phyloP scores from a whole-genome alignment of 2,329 filamentous ascomycete species.

The Ambrosiella cleistominuta region DNA sequence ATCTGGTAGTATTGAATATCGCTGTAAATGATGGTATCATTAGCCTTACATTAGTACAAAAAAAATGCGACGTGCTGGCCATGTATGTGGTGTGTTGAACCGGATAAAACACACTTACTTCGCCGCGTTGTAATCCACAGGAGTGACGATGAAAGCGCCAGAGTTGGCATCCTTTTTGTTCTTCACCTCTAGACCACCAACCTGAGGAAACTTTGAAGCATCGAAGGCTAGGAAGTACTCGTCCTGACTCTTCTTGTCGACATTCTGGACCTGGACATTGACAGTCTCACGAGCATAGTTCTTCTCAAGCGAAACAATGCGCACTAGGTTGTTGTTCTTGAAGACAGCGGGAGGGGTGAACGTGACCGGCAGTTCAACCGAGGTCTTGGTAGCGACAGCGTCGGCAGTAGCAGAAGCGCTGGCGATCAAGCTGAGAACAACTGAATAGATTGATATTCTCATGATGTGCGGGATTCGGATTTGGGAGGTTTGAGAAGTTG shows the following conservation, averaged over 20 bases:
- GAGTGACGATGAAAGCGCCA: slow-evolving; percentile 43
- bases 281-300: slow-evolving; percentile 76
- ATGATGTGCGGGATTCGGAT: slow-evolving; percentile 16
- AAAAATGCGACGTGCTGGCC: background rate
- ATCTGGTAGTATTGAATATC: slow-evolving; percentile 71
- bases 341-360: slow-evolving; percentile 74
- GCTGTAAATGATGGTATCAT: slow-evolving; percentile 23
- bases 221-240: slow-evolving; percentile 89
- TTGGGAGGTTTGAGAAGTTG: background rate
- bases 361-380: slow-evolving; percentile 39
- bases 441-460: slow-evolving; percentile 35
- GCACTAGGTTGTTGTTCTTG: slow-evolving; percentile 82
- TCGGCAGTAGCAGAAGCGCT: slow-evolving; percentile 23
- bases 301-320: slow-evolving; percentile 84
- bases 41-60: background rate
- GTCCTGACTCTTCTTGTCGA: slow-evolving; percentile 57
- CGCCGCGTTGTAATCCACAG: slow-evolving; percentile 44
- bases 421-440: slow-evolving; percentile 38
- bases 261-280: slow-evolving; percentile 89
- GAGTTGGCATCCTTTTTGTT: slow-evolving; percentile 57
- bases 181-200: slow-evolving; percentile 80
- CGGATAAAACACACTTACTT: slow-evolving; percentile 28
- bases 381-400: slow-evolving; percentile 31
- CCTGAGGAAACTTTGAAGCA: slow-evolving; percentile 50
- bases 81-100: background rate